Base-by-base conservation (phyloP, 352 stramenopile genomes). In the Pseudoperonospora humuli region DNA sequence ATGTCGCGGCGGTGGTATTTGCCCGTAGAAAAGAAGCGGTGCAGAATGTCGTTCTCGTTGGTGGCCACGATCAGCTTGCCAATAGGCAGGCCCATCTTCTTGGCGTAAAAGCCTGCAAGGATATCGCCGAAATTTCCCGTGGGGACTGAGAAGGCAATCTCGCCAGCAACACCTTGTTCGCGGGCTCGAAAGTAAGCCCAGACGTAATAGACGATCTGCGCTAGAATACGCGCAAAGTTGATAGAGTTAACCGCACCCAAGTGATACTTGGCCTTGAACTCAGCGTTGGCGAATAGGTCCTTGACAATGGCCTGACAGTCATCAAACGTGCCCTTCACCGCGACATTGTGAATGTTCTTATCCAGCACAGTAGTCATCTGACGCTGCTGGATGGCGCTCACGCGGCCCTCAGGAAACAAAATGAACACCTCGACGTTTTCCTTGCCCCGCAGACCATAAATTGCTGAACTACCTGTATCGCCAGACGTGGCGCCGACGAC, bases 61-160 rank as follows among this genome's bases (percentile, higher is more conserved):
- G 95, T 98, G n/a, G 95, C 95, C 21, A 99, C 93, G 28, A 99
- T 81, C 17, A 99, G 80, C 59, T 97, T 94, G 18, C 84, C 92
- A 38, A 99, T 82, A 0, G 95, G 93, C 15, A 99, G 58, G 36
- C 96, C 96, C 5, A 93, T 63, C 45, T 84, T 84, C 60, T 91
- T 83, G 48, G 96, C 88, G 70, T 99, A 99, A 56, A 97, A 99
- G 7, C 96, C 96, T 4, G 96, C 96, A 33, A 99, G 72, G 53
- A 99, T 96, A 73, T 99, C 95, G 23, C 96, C 96, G 74, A 99
- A 99, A 79, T 99, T 99, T 58, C 96, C 96, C 17, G 96, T 99
- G 4, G 96, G 96, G 27, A 99, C 96, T 0, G 93, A 96, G 57
- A 97, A 99, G 52, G 81, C 72, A n/a, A 93, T 67, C 27, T 94